Evolutionary conservation across 768 basidiomycete species (phyloP).

Genomic region (Mycena vitilis): DNA sequence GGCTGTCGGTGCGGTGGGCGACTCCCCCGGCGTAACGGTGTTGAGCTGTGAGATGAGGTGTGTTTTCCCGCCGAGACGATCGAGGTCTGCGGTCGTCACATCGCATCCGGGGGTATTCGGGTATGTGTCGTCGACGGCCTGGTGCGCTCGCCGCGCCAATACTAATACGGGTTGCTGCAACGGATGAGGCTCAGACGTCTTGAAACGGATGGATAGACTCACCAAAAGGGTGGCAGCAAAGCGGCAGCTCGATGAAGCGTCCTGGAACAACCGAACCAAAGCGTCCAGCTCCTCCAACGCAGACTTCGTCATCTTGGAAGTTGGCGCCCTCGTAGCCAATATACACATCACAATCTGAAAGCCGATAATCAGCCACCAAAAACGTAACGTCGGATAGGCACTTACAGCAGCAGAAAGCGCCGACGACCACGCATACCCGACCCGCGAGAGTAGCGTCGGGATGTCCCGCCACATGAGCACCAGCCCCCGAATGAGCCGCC

Average conservation of each 20-base stretch:
- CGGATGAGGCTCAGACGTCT: background rate
- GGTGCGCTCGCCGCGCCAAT: slow-evolving; percentile 58
- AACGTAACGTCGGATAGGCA: slow-evolving; percentile 3
- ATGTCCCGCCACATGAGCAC: slow-evolving; percentile 53
- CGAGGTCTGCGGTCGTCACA: slow-evolving; percentile 60
- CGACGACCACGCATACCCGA: slow-evolving; percentile 73
- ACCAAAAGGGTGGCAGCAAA: slow-evolving; percentile 61
- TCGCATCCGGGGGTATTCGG: slow-evolving; percentile 36
- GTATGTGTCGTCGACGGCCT: slow-evolving; percentile 46
- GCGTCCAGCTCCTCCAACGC: slow-evolving; percentile 62
- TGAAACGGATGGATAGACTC: slow-evolving; percentile 29
- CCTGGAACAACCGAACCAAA: slow-evolving; percentile 57
- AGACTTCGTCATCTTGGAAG: slow-evolving; percentile 58
- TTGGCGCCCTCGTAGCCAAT: slow-evolving; percentile 61
- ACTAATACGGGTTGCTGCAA: slow-evolving; percentile 54
- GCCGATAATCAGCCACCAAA: background rate
- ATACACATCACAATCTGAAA: slow-evolving; percentile 70
- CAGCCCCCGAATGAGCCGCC: slow-evolving; percentile 68
- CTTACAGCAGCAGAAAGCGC: slow-evolving; percentile 73
- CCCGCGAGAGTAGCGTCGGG: slow-evolving; percentile 56
- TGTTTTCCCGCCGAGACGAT: slow-evolving; percentile 68
- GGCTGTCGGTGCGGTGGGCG: slow-evolving; percentile 5
- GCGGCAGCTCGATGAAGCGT: slow-evolving; percentile 57
- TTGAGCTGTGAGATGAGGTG: slow-evolving; percentile 46
- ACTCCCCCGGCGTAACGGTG: slow-evolving; percentile 10